Conservation (phyloP, 2,329 filamentous ascomycete species). For the Xylariomycetidae sp. region DNA sequence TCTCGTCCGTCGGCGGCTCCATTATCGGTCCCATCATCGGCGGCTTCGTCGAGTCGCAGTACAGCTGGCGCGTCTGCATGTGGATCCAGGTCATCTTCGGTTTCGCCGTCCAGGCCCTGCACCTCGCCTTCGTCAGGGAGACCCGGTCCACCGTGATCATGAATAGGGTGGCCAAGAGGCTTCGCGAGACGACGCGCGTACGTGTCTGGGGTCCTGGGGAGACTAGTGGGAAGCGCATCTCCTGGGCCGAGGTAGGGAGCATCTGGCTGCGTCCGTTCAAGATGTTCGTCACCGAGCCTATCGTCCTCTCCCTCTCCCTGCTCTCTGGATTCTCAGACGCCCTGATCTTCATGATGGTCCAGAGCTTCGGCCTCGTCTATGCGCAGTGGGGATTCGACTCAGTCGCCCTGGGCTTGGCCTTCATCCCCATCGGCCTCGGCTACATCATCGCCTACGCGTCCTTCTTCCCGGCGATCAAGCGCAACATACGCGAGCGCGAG, state of each 20-base stretch:
- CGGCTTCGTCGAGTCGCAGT: conserved; percentile 62
- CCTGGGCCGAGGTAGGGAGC: conserved; percentile 48
- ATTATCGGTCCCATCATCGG: conserved; percentile 71
- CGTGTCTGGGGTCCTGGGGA: conserved; percentile 70
- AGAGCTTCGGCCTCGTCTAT: conserved; percentile 66
- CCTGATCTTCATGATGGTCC: conserved; percentile 74
- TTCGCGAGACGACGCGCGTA: conserved; percentile 52
- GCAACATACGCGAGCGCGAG: conserved; percentile 46
- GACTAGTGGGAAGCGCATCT: conserved; percentile 54
- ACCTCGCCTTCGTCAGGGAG: conserved; percentile 66
- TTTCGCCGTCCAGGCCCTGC: conserved; percentile 60
- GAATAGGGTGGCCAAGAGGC: conserved; percentile 69
- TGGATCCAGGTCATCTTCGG: conserved; percentile 81
- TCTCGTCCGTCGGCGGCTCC: conserved; percentile 73
- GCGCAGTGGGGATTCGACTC: conserved; percentile 60
- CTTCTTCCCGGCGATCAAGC: conserved; percentile 54
- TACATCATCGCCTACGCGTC: conserved; percentile 59
- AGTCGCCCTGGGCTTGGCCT: conserved; percentile 53
- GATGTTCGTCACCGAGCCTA: conserved; percentile 72
- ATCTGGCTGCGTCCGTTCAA: conserved; percentile 63
- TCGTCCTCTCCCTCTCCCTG: conserved; percentile 65
- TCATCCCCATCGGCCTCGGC: conserved; percentile 63
- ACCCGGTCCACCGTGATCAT: conserved; percentile 71
- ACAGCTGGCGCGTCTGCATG: conserved; percentile 70
- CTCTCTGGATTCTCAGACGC: conserved; percentile 70